Evolutionary conservation across 2,329 filamentous ascomycete species (phyloP), one percentile per base, ranked within the genome.

Genomic region (Exophiala alcalophila): DNA sequence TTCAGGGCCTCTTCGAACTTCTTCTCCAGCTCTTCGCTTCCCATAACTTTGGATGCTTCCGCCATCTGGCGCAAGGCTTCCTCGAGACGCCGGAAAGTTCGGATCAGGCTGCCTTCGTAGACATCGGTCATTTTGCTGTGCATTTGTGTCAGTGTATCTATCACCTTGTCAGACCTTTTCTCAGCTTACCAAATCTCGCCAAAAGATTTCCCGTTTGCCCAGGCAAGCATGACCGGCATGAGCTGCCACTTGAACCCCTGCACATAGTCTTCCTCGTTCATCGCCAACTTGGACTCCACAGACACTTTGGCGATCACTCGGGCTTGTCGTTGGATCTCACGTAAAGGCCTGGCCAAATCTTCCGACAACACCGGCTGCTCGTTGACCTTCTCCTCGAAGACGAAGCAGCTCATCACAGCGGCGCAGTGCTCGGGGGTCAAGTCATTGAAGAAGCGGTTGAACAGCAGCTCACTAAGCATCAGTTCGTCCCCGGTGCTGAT

Each of bases 381-480:
- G 57, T 91, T 85, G 33, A 86, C 82, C 73, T 94, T 95, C 69
- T 98, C 92, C 61, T 98, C 94, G 56, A 97, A 96, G 53, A 98
- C 92, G 69, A 98, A 97, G 60, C 87, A 90, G 57, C 87, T 94
- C 46, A 98, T 75, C 4, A 90, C 80, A 0, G 91, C 79, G 1
- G 92, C 92, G 57, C 84, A 86, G 54, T 91, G 78, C 64, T 97
- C 91, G 0, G 92, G 89, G 0, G 82, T 82, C 29, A 97, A 72
- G 61, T 96, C 90, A 62, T 97, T 98, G 77, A 98, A 98, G 75
- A 96, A 97, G 26, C 90, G 81, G 65, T 97, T 94, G 67, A 98
- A 97, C 1, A 98, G 77, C 19, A 98, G 74, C 65, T 98, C 92
- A 9, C 86, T 89, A 4, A 98, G 77, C 52, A 98, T 81, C 28